Evolutionary conservation across 371 early-diverging fungal species (phyloP).

Genomic region (Mucor saturninus): DNA sequence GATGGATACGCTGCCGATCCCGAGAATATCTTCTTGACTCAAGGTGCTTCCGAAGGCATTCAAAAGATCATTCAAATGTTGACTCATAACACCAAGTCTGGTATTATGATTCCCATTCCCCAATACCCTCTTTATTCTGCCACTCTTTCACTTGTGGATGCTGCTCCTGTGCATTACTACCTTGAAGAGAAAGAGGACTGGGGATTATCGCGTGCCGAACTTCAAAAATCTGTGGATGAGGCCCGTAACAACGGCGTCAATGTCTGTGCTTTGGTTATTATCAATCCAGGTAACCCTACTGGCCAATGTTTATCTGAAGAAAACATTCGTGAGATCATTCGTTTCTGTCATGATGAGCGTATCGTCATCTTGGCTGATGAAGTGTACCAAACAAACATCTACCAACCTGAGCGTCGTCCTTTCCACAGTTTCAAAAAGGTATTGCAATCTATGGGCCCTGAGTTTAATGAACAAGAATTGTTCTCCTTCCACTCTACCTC

Average conservation of each 20-base stretch:
- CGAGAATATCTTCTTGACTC: slow-evolving; percentile 88
- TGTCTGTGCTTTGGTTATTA: slow-evolving; percentile 93
- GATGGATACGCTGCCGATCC: slow-evolving; percentile 89
- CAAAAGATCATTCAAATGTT: slow-evolving; percentile 86
- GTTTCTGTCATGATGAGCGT: slow-evolving; percentile 83
- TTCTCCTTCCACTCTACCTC: slow-evolving; percentile 96
- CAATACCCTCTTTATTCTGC: slow-evolving; percentile 99
- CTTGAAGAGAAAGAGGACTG: slow-evolving; percentile 87
- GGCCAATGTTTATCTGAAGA: slow-evolving; percentile 85
- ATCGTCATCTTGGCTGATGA: slow-evolving; percentile 95
- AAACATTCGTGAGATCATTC: slow-evolving; percentile 87
- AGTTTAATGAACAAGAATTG: slow-evolving; percentile 74
- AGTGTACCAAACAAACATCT: slow-evolving; percentile 97
- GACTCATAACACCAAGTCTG: slow-evolving; percentile 77
- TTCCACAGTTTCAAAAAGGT: slow-evolving; percentile 97
- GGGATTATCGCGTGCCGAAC: slow-evolving; percentile 74
- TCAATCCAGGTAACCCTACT: slow-evolving; percentile 99
- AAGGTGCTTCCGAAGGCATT: slow-evolving; percentile 89
- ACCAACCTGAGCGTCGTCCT: slow-evolving; percentile 77
- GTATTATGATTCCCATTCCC: slow-evolving; percentile 97
- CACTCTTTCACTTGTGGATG: slow-evolving; percentile 82
- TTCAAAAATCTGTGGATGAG: slow-evolving; percentile 64
- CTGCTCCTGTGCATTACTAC: slow-evolving; percentile 89
- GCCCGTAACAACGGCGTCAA: slow-evolving; percentile 80
- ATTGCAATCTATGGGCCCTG: slow-evolving; percentile 51